These are phyloP conservation scores for Pythium grandisporangium DNA, from an alignment of 352 stramenopile species.

Conservation along the genomic window DNA sequence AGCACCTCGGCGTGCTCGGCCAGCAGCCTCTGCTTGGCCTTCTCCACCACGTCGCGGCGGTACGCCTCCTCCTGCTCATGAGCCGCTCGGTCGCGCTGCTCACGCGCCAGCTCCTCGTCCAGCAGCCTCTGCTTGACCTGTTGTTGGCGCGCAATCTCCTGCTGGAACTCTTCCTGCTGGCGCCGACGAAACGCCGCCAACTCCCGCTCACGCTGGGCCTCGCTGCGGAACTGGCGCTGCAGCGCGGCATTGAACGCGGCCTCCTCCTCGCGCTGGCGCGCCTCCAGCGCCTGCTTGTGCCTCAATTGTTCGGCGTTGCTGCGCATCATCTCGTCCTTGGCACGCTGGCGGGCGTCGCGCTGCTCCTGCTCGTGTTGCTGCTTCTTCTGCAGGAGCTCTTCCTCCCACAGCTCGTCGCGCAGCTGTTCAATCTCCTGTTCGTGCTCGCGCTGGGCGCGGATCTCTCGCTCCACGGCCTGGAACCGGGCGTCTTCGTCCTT, in stretches of 20 bases:
- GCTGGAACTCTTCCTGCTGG: constrained; percentile 61
- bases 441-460: constrained; percentile 62
- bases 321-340: constrained; percentile 82
- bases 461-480: constrained; percentile 75
- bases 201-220: constrained; percentile 59
- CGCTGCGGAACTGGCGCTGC: constrained; percentile 44
- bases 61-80: constrained; percentile 75
- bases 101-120: constrained; percentile 60
- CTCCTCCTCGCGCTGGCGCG: constrained; percentile 48
- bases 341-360: constrained; percentile 42
- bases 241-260: constrained; percentile 67
- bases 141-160: constrained; percentile 41
- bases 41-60: constrained; percentile 70
- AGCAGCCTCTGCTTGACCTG: constrained; percentile 70
- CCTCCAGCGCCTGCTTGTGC: constrained; percentile 47
- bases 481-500: constrained; percentile 63
- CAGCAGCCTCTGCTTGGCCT: constrained; percentile 79
- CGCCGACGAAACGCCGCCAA: constrained; percentile 40
- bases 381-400: constrained; percentile 81
- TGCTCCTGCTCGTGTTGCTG: constrained; percentile 65
- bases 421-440: constrained; percentile 86
- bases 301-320: constrained; percentile 67
- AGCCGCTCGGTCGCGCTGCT: constrained; percentile 53
- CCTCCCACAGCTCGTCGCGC: constrained; percentile 89
- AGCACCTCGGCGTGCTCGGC: constrained; percentile 80